Conservation (phyloP, 2,329 filamentous ascomycete genomes). For the Dactylellina haptotyla region DNA sequence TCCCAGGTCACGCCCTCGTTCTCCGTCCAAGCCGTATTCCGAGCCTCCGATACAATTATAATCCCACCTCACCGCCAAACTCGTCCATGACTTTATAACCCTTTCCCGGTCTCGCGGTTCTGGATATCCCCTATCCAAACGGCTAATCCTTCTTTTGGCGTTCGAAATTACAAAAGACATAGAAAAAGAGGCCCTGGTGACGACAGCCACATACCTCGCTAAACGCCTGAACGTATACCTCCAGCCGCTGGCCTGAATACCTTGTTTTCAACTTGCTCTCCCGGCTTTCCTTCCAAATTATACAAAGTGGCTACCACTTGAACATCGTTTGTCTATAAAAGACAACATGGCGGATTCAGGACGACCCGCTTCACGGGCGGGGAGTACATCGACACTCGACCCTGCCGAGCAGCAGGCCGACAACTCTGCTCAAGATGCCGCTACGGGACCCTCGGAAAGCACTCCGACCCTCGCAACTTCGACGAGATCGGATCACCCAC, state of each 20-base stretch:
- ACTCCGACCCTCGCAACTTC: conserved; percentile 29
- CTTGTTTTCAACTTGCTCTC: background rate
- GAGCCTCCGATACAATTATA: conserved; percentile 6
- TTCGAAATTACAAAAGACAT: background rate
- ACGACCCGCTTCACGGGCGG: conserved; percentile 36
- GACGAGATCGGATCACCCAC: conserved; percentile 35
- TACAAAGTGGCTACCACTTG: conserved; percentile 11
- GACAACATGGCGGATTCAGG: conserved; percentile 37
- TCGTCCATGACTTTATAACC: conserved; percentile 26
- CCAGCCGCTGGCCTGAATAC: background rate
- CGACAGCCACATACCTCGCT: conserved; percentile 48
- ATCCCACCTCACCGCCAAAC: too few species aligned
- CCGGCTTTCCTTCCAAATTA: background rate
- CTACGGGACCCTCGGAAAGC: conserved; percentile 27
- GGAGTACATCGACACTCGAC: conserved; percentile 24
- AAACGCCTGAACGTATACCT: background rate
- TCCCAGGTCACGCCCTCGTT: conserved; percentile 30
- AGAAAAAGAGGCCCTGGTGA: background rate
- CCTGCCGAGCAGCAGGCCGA: background rate
- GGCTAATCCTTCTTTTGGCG: conserved; percentile 20
- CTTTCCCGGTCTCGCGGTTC: background rate
- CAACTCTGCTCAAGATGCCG: background rate
- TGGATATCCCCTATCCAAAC: conserved; percentile 3
- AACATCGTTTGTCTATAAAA: conserved; percentile 1
- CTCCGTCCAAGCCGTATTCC: conserved; percentile 14